Base-by-base conservation (phyloP, 2,329 filamentous ascomycete genomes). In the Xylaria multiplex region DNA sequence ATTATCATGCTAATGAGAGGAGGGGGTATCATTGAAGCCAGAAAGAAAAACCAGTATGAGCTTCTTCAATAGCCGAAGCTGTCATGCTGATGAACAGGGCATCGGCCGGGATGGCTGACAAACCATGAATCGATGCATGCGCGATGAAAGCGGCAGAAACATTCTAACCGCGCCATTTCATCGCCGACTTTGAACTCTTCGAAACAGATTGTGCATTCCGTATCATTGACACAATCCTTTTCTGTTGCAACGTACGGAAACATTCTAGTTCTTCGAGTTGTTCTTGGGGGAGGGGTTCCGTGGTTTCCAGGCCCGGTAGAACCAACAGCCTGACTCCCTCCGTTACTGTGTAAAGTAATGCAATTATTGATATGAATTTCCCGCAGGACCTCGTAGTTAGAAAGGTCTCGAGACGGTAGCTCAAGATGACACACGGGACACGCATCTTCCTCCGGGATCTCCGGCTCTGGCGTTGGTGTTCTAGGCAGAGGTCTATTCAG, bases 361-460 rank as follows among this genome's bases (percentile, higher is more conserved):
- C 88, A 91, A 7, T 77, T 75, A 35, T 80, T 82, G 64, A 91
- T 88, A 71, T 91, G 88, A 35, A 81, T 77, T 71, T 88, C 86
- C 37, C 88, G 83, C 13, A 85, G 79, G 2, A 77, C 70, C 72
- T 90, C 86, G 62, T 80, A 86, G 67, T 88, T 83, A 1, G 83
- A 76, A 2, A 89, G 80, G 4, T 76, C 77, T 19, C 82, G 81
- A 1, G 87, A 84, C 0, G 91, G 91, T 3, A 93, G 82, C 77
- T 93, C 90, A 43, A 82, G 79, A 73, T 92, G 91, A 72, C 92
- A 95, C 50, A 94, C 86, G 0, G 91, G 91, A 68, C 92, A 95
- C 72, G 93, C 90, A 74, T 94, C 91, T 74, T 93, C 91, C 75
- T 94, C 92, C 6, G 84, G 82, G 72, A 86, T 83, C 62, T 85